phyloP scores from a whole-genome alignment of 2,329 filamentous ascomycete genomes.

The Pyricularia pennisetigena region DNA sequence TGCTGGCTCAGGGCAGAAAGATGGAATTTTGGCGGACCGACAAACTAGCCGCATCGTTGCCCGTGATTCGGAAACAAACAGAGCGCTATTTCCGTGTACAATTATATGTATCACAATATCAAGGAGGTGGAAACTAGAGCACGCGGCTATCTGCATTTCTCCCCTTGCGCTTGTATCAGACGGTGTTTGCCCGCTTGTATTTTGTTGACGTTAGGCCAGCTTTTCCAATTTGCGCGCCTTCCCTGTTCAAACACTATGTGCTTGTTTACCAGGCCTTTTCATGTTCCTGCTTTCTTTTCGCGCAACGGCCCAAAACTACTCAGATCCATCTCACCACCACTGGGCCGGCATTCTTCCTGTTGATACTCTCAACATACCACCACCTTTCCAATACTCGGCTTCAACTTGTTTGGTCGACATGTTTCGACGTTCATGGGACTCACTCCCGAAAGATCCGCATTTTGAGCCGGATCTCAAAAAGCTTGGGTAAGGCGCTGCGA shows the following conservation, averaged over 20 bases:
- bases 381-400: neutral
- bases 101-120: neutral
- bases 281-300: neutral
- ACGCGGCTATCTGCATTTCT: neutral
- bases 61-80: neutral
- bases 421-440: constrained; percentile 63
- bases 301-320: neutral
- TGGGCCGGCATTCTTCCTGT: neutral
- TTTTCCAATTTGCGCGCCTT: neutral
- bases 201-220: neutral
- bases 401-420: constrained; percentile 33
- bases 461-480: constrained; percentile 57
- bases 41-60: neutral
- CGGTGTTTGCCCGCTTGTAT: neutral
- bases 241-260: neutral
- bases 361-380: neutral
- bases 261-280: neutral
- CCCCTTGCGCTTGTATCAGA: neutral
- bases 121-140: neutral
- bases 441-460: constrained; percentile 59
- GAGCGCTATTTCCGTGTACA: neutral
- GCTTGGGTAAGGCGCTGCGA: constrained; percentile 55
- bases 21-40: neutral
- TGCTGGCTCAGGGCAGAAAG: neutral
- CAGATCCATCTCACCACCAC: neutral